Evolutionary conservation across 2,329 filamentous ascomycete genomes (phyloP).

Genomic region (Mycosphaerelloides madeirae): DNA sequence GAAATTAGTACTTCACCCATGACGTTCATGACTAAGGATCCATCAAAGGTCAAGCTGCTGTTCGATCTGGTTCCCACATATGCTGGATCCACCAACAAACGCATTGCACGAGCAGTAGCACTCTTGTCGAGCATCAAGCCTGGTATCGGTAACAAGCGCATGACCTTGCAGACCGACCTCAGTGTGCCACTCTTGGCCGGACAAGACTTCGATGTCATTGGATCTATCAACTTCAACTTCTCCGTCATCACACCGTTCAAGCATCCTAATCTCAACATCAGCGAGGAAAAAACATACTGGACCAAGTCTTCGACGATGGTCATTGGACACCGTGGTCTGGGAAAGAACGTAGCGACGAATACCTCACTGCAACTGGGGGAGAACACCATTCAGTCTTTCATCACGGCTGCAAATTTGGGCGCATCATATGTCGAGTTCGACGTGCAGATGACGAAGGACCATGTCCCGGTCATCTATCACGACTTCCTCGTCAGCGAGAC

Average conservation of each 20-base stretch:
- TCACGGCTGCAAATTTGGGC: conserved; percentile 88
- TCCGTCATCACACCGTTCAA: conserved; percentile 89
- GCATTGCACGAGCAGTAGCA: conserved; percentile 84
- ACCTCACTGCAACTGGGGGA: conserved; percentile 90
- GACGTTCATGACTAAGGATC: conserved; percentile 75
- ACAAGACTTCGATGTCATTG: conserved; percentile 81
- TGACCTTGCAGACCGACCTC: conserved; percentile 85
- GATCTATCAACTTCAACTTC: conserved; percentile 95
- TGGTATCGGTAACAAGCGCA: conserved; percentile 76
- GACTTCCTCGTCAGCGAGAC: conserved; percentile 98
- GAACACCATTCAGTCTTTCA: conserved; percentile 93
- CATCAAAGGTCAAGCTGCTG: conserved; percentile 75
- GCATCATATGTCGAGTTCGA: conserved; percentile 71
- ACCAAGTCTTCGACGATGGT: conserved; percentile 87
- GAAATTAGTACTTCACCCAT: conserved; percentile 92
- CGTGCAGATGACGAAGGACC: conserved; percentile 97
- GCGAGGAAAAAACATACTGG: conserved; percentile 91
- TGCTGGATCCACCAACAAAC: conserved; percentile 71
- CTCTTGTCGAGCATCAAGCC: conserved; percentile 82
- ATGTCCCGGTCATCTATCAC: conserved; percentile 96
- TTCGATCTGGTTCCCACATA: conserved; percentile 97
- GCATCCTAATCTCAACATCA: conserved; percentile 90
- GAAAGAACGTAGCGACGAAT: conserved; percentile 79
- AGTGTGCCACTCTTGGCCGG: conserved; percentile 85
- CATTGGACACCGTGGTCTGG: conserved; percentile 68